These are phyloP conservation scores for Akanthomyces muscarius DNA, from an alignment of 2,329 filamentous ascomycete genomes.

Conservation along the genomic window DNA sequence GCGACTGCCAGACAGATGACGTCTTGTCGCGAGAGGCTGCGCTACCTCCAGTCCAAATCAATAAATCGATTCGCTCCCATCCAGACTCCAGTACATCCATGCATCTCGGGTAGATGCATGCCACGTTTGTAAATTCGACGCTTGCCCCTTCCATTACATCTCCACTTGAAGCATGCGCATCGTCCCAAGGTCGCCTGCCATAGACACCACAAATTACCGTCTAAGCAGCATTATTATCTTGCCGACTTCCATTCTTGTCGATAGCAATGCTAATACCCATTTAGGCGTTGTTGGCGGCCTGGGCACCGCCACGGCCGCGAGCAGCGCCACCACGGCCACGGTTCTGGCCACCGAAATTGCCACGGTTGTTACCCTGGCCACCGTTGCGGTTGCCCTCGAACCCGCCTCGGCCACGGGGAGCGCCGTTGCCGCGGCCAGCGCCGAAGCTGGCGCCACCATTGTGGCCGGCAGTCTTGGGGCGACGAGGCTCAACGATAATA, in stretches of 20 bases:
- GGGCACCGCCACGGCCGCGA: slow-evolving; percentile 59
- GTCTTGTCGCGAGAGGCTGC: background rate
- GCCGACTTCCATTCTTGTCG: background rate
- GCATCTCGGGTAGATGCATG: background rate
- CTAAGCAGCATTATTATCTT: background rate
- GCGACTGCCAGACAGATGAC: background rate
- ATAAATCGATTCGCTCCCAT: slow-evolving; percentile 18
- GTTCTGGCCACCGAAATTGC: slow-evolving; percentile 63
- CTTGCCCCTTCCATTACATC: slow-evolving; percentile 2
- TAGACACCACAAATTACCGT: background rate
- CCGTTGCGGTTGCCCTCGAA: slow-evolving; percentile 64
- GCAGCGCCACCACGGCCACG: slow-evolving; percentile 64
- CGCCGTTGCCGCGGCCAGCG: slow-evolving; percentile 55
- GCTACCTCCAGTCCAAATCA: slow-evolving; percentile 10
- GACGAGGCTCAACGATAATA: slow-evolving; percentile 85
- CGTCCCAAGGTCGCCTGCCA: background rate
- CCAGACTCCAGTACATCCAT: slow-evolving; percentile 16
- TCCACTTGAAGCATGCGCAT: slow-evolving; percentile 2
- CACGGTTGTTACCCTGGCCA: slow-evolving; percentile 62
- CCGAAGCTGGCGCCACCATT: slow-evolving; percentile 62
- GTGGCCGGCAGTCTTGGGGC: slow-evolving; percentile 67
- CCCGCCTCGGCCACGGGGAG: slow-evolving; percentile 64
- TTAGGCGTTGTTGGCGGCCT: slow-evolving; percentile 48
- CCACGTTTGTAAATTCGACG: slow-evolving; percentile 7
- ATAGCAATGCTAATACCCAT: slow-evolving; percentile 12